A percentile compares a stretch with the other conserved stretches of the same genome.
These are phyloP conservation scores for Fusarium longipes DNA, from an alignment of 2,329 filamentous ascomycete species.

Conservation along the genomic window DNA sequence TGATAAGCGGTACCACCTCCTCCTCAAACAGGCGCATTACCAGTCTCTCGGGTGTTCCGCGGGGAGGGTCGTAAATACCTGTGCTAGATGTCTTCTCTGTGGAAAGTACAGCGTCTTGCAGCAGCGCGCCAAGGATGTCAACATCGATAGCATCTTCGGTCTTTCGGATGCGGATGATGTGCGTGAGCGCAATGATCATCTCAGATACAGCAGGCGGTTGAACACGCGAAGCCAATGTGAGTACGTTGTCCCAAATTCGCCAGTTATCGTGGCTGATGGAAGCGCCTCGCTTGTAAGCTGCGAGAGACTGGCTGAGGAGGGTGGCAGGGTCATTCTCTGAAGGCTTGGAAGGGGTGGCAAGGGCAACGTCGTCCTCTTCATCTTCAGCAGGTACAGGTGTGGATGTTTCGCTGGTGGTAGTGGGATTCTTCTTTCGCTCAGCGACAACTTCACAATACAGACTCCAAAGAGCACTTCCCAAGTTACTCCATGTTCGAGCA, in stretches of 20 bases:
- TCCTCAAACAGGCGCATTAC: constrained; percentile 80
- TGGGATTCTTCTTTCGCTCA: constrained; percentile 49
- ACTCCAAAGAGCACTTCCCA: constrained; percentile 84
- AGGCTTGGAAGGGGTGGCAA: constrained; percentile 32
- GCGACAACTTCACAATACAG: constrained; percentile 68
- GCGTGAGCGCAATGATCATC: constrained; percentile 78
- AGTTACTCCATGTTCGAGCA: constrained; percentile 93
- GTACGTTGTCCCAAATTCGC: constrained; percentile 96
- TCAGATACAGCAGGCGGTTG: constrained; percentile 80
- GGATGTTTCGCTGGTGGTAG: constrained; percentile 37
- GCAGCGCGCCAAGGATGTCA: constrained; percentile 75
- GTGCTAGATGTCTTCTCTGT: constrained; percentile 50
- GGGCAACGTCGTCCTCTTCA: constrained; percentile 48
- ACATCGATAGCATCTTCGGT: constrained; percentile 84
- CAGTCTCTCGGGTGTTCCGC: constrained; percentile 70
- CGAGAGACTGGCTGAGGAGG: constrained; percentile 78
- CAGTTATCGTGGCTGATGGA: constrained; percentile 85
- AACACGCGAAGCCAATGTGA: constrained; percentile 85
- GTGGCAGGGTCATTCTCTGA: constrained; percentile 63
- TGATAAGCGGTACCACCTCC: constrained; percentile 84
- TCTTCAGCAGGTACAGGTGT: constrained; percentile 37
- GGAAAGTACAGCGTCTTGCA: constrained; percentile 74
- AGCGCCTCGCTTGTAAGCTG: constrained; percentile 88
- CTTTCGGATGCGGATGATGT: constrained; percentile 80
- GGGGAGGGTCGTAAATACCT: constrained; percentile 54